Evolutionary conservation across 805 yeast genomes (phyloP).

Genomic region (Pichia nanzhaoensis): DNA sequence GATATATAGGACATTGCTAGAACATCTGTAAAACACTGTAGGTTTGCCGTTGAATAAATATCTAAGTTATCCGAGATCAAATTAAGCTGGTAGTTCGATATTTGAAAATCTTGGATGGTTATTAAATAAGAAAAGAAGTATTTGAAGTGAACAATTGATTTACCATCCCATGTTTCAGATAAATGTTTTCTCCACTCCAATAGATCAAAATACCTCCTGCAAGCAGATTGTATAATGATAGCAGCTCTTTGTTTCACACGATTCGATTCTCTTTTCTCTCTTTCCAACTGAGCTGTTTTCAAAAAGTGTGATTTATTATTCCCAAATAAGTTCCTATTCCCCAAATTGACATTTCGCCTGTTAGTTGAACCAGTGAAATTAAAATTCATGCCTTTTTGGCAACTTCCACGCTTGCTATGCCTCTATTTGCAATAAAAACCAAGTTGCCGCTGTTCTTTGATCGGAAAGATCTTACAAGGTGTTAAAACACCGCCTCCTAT

Average conservation of each 20-base stretch:
- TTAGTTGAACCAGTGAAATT: conserved; percentile 31
- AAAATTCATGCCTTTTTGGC: conserved; percentile 12
- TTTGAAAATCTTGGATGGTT: conserved; percentile 6
- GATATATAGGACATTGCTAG: background rate
- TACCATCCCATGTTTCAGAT: conserved; percentile 22
- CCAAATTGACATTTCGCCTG: conserved; percentile 45
- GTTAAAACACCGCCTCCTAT: too few relatives aligned
- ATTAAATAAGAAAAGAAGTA: conserved; percentile 24
- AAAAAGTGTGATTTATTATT: conserved; percentile 40
- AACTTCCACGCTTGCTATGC: too few relatives aligned
- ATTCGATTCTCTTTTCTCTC: conserved; percentile 56
- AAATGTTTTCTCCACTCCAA: conserved; percentile 22
- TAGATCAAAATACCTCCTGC: conserved; percentile 36
- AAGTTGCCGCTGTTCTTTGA: background rate
- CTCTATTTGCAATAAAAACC: background rate
- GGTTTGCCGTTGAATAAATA: background rate
- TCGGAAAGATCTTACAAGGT: too few relatives aligned
- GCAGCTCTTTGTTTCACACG: conserved; percentile 47
- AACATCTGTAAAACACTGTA: background rate
- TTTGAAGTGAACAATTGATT: conserved; percentile 23
- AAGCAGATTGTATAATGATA: conserved; percentile 40
- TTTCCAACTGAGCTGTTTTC: conserved; percentile 58
- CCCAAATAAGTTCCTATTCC: conserved; percentile 22
- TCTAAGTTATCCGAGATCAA: background rate
- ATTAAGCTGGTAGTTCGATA: conserved; percentile 10